Percentiles rank a stretch among this genome's conserved stretches.
phyloP scores from a whole-genome alignment of 352 stramenopile species.

The Pythium aquatile region DNA sequence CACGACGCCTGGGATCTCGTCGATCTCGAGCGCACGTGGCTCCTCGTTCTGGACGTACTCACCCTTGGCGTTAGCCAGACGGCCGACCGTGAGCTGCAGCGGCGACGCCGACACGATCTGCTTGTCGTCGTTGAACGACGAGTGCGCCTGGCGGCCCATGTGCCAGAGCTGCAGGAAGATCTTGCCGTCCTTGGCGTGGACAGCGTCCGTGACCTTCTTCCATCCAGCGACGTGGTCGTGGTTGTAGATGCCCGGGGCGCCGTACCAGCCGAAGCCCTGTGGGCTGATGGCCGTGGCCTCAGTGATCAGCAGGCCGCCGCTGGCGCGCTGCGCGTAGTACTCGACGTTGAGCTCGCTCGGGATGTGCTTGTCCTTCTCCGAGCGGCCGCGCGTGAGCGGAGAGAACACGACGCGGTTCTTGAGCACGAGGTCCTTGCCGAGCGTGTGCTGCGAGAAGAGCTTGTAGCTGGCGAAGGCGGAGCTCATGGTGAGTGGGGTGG shows the following conservation, averaged over 20 bases:
- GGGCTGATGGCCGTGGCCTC: slow-evolving; percentile 6
- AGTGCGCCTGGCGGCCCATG: slow-evolving; percentile 47
- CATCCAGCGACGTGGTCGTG: slow-evolving; percentile 9
- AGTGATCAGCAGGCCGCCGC: slow-evolving; percentile 5
- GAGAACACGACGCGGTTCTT: slow-evolving; percentile 25
- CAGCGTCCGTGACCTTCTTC: neutral
- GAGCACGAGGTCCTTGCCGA: neutral
- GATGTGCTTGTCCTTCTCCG: too few species aligned
- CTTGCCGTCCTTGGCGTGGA: neutral
- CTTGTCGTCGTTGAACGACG: slow-evolving; percentile 29
- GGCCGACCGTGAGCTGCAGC: neutral
- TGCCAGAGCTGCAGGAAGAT: slow-evolving; percentile 75
- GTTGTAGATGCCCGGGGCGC: slow-evolving; percentile 27
- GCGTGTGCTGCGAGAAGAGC: too few species aligned
- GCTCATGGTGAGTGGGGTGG: neutral
- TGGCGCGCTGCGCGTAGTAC: too few species aligned
- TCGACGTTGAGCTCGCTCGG: too few species aligned
- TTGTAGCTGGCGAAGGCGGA: too few species aligned
- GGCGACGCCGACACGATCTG: slow-evolving; percentile 33
- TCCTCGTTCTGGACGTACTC: slow-evolving; percentile 27
- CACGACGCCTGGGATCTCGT: slow-evolving; percentile 60
- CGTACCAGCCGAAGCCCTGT: slow-evolving; percentile 19
- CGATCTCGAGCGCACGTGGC: slow-evolving; percentile 36
- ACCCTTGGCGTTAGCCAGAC: neutral
- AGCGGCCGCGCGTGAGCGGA: too few species aligned